Base-by-base conservation (phyloP, 164 flowering plant species). In the Macadamia integrifolia region DNA sequence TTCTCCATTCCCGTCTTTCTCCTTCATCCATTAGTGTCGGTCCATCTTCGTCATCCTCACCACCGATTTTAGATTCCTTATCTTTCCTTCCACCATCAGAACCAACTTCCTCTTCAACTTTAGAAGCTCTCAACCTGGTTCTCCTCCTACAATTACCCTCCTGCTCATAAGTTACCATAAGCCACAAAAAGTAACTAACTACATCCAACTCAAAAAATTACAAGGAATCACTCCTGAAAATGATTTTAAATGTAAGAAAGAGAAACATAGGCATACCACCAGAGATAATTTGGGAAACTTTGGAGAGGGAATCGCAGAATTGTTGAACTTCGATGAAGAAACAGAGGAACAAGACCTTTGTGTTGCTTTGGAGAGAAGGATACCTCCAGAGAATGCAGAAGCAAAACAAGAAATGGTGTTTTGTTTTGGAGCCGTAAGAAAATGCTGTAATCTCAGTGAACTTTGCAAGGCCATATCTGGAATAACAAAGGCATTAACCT, bases 1-100 rank as follows among this genome's bases (percentile, higher is more conserved):
- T 83, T 62, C 97, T 87, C 88, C 87, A 91, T 66, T 90, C 97
- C 28, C 44, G 74, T 60, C 99, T 86, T 81, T 90, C 97, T 70
- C 90, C 90, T 8, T 77, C 75, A 57, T 23, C 23, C 23, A 23
- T 23, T 23, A 23, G 23, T 23, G 23, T 23, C 23, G 23, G 23
- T 23, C 23, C 23, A 23, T 23, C 23, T 23, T 23, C 23, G 23
- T 23, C 23, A 23, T 76, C 77, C 44, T 69, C 48, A 29, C 67
- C 77, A 50, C 58, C 68, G 15, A 55, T 63, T 43, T 75, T 76
- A 49, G 67, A 77, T 61, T 69, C 76, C 30, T 28, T 31, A 43
- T 63, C 60, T 43, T 67, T 66, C 63, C 71, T 69, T 44, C 79
- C 86, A 60, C 75, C 78, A 75, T 69, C 76, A 42, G 60, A 60